Percentiles rank a stretch among this genome's conserved stretches.
phyloP scores from a whole-genome alignment of 768 basidiomycete species.

The Agaricus sinodeliciosus region DNA sequence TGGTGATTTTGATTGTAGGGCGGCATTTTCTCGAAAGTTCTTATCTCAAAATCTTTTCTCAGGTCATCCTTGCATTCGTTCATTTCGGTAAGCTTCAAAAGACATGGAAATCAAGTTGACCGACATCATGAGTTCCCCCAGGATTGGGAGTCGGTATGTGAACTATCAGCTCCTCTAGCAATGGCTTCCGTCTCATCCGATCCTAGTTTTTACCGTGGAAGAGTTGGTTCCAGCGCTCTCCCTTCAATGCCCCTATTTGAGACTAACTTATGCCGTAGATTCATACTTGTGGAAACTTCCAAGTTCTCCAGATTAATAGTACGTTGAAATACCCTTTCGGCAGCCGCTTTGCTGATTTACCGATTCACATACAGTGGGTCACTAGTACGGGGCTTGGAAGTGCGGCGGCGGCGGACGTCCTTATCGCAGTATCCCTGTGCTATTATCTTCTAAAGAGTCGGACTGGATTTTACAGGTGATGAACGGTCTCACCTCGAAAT shows the following conservation, averaged over 20 bases:
- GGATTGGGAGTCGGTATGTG: slow-evolving; percentile 35
- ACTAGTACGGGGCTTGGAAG: slow-evolving; percentile 40
- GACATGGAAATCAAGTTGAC: not conserved
- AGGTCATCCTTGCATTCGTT: slow-evolving; percentile 34
- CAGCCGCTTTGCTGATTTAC: slow-evolving; percentile 20
- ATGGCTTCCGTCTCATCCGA: slow-evolving; percentile 1
- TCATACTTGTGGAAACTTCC: slow-evolving; percentile 24
- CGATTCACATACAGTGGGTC: slow-evolving; percentile 45
- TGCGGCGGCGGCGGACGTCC: slow-evolving; percentile 41
- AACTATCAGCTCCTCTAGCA: not conserved
- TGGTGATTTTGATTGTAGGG: slow-evolving; percentile 38
- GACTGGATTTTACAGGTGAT: slow-evolving; percentile 37
- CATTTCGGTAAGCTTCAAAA: slow-evolving; percentile 33
- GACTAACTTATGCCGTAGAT: slow-evolving; percentile 18
- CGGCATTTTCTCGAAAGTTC: not conserved
- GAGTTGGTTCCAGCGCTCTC: slow-evolving; percentile 24
- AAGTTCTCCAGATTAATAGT: slow-evolving; percentile 31
- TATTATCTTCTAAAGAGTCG: slow-evolving; percentile 40
- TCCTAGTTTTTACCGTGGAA: slow-evolving; percentile 38
- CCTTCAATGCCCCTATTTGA: not conserved
- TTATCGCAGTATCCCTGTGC: slow-evolving; percentile 42
- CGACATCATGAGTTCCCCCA: slow-evolving; percentile 12
- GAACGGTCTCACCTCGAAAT: not conserved
- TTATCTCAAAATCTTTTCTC: not conserved
- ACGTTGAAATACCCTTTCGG: slow-evolving; percentile 11